Percentiles rank a stretch among this genome's conserved stretches.
phyloP scores from a whole-genome alignment of 805 yeast genomes.

The Danielia reshetovae region DNA sequence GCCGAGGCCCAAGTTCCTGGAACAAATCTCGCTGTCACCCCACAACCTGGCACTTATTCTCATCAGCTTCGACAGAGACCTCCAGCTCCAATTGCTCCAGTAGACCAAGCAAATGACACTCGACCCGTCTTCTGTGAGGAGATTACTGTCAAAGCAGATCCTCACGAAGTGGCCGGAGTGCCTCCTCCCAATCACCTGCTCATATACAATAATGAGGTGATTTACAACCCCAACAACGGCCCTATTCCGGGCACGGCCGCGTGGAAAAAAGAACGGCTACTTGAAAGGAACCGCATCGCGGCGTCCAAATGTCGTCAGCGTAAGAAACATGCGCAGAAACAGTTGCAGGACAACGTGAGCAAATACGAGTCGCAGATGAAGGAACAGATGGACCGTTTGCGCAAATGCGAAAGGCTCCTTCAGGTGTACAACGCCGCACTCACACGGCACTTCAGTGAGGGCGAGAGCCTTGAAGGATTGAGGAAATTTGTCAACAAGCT shows the following conservation, averaged over 20 bases:
- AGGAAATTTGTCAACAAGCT: constrained; percentile 7
- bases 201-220: constrained; percentile 53
- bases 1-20: neutral
- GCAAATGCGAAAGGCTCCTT: constrained; percentile 20
- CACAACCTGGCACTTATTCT: neutral
- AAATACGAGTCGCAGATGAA: constrained; percentile 44
- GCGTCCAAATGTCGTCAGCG: constrained; percentile 67
- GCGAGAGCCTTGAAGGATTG: constrained; percentile 10
- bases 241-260: constrained; percentile 61
- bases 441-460: constrained; percentile 12
- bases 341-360: constrained; percentile 58
- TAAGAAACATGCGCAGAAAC: constrained; percentile 64
- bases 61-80: neutral
- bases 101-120: neutral
- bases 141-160: neutral
- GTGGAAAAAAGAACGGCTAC: constrained; percentile 62
- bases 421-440: constrained; percentile 19
- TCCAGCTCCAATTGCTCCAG: neutral
- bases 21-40: neutral
- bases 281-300: constrained; percentile 64
- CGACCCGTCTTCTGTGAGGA: neutral
- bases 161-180: constrained; percentile 32
- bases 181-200: constrained; percentile 49
- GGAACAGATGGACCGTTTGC: constrained; percentile 16
- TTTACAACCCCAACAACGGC: constrained; percentile 49